Evolutionary conservation across 495 filamentous ascomycete genomes (phyloP), one percentile per base, ranked within the genome.

Genomic region (Oidiodendron maius): DNA sequence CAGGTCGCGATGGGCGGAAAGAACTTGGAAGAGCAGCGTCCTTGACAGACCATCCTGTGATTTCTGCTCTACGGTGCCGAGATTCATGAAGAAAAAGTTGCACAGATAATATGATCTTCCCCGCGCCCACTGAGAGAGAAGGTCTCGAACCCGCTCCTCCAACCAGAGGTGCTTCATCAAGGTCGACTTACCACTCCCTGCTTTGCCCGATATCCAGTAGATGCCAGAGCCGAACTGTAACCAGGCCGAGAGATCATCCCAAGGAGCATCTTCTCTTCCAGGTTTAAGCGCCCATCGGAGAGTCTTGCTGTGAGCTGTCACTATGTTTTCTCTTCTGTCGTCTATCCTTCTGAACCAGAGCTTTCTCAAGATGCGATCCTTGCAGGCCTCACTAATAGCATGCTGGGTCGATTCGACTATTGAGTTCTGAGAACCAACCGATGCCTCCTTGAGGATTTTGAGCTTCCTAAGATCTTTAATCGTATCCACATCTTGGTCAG

Each of bases 51-150:
- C 70, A 44, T 66, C 56, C 46, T 65, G 61, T 0, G 64, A 63
- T 37, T 64, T 71, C 32, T 73, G 69, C 21, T 68, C 48, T 10
- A 36, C 38, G 3, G 56, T 64, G 3, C 70, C 70, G 2, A 56
- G 48, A 45, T 67, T 59, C 54, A 65, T 70, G 52, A 71, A 66
- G 49, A 64, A 73, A 48, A 63, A 64, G 21, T 45, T 51, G 9
- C 59, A 60, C 34, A 56, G 58, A n/a, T 63, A 46, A 1, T 69
- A 46, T 12, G 59, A 51, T 37, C 48, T 52, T 1, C 45, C 56
- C 4, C 26, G 17, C 3, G 39, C 39, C 39, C 39, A 41, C 3
- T 9, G 8, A 3, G 24, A 4, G 4, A 41, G 20, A 4, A 5
- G 6, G 3, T 20, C 24, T 21, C 20, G 3, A 41, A 21, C 24